A percentile compares a stretch with the other conserved stretches of the same genome.
These are phyloP conservation scores for Dryadomyces quercivorus DNA, from an alignment of 2,329 filamentous ascomycete genomes.

Conservation along the genomic window DNA sequence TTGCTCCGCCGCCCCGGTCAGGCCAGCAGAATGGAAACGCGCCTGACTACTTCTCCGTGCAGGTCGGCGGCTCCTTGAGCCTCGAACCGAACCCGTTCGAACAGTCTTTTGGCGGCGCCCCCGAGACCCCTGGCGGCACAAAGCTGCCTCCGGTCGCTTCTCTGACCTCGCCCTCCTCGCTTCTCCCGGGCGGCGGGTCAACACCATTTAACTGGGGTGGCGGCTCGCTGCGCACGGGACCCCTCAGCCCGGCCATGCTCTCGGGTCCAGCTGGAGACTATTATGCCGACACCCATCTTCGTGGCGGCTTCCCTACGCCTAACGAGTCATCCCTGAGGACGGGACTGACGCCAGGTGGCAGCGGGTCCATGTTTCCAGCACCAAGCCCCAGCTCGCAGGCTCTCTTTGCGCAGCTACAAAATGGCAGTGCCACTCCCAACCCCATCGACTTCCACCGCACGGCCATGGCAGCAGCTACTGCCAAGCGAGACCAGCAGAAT, in stretches of 20 bases:
- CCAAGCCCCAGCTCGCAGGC: conserved; percentile 80
- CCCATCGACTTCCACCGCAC: conserved; percentile 93
- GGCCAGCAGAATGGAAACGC: conserved; percentile 43
- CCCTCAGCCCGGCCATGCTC: conserved; percentile 93
- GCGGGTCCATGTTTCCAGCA: conserved; percentile 93
- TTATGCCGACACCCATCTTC: conserved; percentile 68
- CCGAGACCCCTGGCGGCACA: conserved; percentile 71
- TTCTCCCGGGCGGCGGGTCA: conserved; percentile 60
- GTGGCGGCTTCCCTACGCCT: conserved; percentile 80
- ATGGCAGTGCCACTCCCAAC: conserved; percentile 65
- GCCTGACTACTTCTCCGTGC: conserved; percentile 57
- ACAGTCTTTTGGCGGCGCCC: conserved; percentile 65
- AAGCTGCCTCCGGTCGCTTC: conserved; percentile 83
- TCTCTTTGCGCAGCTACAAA: conserved; percentile 66
- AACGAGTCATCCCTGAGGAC: conserved; percentile 92
- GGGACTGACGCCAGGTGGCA: conserved; percentile 84
- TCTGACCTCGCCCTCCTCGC: conserved; percentile 78
- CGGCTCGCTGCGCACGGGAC: conserved; percentile 80
- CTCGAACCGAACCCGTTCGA: conserved; percentile 95
- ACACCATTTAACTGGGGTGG: conserved; percentile 69
- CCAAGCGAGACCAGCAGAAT: conserved; percentile 35
- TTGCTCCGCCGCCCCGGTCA: conserved; percentile 56
- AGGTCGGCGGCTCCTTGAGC: conserved; percentile 44
- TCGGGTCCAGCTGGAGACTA: conserved; percentile 79
- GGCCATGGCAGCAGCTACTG: conserved; percentile 65